Percentiles rank a stretch among this genome's conserved stretches.
phyloP scores from a whole-genome alignment of 2,329 filamentous ascomycete species.

The Shiraia bambusicola region DNA sequence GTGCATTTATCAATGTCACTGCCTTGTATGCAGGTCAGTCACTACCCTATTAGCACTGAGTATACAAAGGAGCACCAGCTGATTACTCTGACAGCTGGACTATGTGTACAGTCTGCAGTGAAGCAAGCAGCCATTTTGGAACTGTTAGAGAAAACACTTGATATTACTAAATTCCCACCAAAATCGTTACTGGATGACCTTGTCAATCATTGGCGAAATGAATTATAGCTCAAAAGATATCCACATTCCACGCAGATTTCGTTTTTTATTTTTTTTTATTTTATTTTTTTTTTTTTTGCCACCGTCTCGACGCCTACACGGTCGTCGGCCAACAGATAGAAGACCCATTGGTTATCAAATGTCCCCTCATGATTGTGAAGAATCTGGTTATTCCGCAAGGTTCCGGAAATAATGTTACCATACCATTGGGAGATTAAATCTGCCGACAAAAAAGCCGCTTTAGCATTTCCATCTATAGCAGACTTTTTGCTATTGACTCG shows the following conservation, averaged over 20 bases:
- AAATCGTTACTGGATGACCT: slow-evolving; percentile 33
- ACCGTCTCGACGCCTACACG: no score
- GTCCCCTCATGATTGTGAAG: no score
- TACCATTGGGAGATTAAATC: background rate
- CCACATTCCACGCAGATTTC: no score
- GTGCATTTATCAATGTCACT: slow-evolving; percentile 32
- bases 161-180: slow-evolving; percentile 33
- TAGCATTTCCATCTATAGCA: no score
- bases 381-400: no score
- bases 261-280: no score
- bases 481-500: no score
- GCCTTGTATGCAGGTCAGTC: slow-evolving; percentile 35
- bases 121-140: slow-evolving; percentile 30
- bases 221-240: slow-evolving; percentile 13
- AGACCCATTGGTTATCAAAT: no score
- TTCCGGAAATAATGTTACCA: no score
- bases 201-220: slow-evolving; percentile 30
- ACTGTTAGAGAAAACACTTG: slow-evolving; percentile 30
- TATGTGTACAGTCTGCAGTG: slow-evolving; percentile 32
- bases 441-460: no score
- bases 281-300: no score
- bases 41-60: background rate
- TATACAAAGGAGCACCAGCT: background rate
- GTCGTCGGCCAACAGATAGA: no score
- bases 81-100: slow-evolving; percentile 24